These are phyloP conservation scores for Rubroboletus satanas DNA, from an alignment of 768 basidiomycete species.

Conservation along the genomic window DNA sequence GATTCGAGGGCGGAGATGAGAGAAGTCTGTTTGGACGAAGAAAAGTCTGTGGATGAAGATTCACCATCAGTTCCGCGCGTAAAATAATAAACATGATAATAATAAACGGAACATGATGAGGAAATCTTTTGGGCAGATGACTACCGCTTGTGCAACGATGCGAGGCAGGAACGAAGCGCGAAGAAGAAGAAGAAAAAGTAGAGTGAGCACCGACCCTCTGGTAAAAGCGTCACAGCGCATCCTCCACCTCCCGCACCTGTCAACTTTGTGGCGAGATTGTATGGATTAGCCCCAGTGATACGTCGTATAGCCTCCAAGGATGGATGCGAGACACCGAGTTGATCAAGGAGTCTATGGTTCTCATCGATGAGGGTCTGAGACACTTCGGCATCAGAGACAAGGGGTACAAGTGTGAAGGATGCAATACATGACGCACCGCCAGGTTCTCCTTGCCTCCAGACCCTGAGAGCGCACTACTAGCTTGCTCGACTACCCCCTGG, in stretches of 20 bases:
- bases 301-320: conserved; percentile 75
- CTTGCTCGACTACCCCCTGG: conserved; percentile 82
- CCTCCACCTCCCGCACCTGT: conserved; percentile 98
- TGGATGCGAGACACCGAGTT: conserved; percentile 89
- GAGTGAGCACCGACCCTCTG: conserved; percentile 64
- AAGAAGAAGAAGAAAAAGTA: background rate
- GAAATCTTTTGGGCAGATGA: background rate
- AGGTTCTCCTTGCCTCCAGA: conserved; percentile 11
- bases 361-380: conserved; percentile 74
- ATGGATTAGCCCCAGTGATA: conserved; percentile 61
- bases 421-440: conserved; percentile 49
- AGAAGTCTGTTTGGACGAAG: conserved; percentile 50
- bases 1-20: conserved; percentile 54
- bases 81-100: background rate
- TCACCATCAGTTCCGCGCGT: background rate
- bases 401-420: background rate
- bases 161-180: background rate
- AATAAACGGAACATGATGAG: too few relatives aligned
- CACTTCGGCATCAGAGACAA: background rate
- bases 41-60: conserved; percentile 53
- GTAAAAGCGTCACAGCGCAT: conserved; percentile 93
- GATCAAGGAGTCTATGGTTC: conserved; percentile 82
- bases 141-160: background rate
- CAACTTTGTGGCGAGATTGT: conserved; percentile 82
- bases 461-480: conserved; percentile 68